Evolutionary conservation across 2,329 filamentous ascomycete species (phyloP).

Genomic region (Pseudonectria buxi): DNA sequence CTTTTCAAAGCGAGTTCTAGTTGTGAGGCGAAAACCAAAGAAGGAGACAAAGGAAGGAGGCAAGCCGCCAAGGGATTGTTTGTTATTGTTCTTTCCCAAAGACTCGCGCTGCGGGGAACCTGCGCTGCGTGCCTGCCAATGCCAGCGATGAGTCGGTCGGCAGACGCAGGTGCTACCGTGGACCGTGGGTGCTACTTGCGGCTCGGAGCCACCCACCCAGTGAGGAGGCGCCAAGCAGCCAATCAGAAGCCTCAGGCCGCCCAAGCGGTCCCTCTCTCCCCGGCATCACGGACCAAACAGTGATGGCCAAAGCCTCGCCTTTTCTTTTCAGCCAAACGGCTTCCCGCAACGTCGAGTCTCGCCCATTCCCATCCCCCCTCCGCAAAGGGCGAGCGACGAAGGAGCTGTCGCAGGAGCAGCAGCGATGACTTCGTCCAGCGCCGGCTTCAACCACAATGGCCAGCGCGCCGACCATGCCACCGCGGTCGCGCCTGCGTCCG

Average conservation of each 20-base stretch:
- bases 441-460: constrained; percentile 27
- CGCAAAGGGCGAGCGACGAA: constrained; percentile 38
- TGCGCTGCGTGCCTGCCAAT: too few relatives aligned
- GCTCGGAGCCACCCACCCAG: too few relatives aligned
- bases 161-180: not conserved
- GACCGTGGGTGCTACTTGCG: too few relatives aligned
- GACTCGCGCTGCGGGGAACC: not conserved
- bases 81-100: not conserved
- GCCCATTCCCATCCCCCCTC: constrained; percentile 13
- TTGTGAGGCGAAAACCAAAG: too few relatives aligned
- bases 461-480: constrained; percentile 9
- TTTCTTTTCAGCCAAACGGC: constrained; percentile 5
- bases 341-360: constrained; percentile 8
- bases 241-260: constrained; percentile 18
- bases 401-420: constrained; percentile 47
- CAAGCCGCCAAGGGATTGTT: too few relatives aligned
- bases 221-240: constrained; percentile 6
- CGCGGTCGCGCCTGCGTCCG: constrained; percentile 12
- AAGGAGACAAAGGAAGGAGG: too few relatives aligned
- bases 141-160: too few relatives aligned
- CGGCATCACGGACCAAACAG: constrained; percentile 17
- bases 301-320: constrained; percentile 1
- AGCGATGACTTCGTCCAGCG: constrained; percentile 57
- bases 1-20: too few relatives aligned
- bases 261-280: constrained; percentile 14